Evolutionary conservation across 116 monocot genomes (phyloP).

Genomic region (Trichopus zeylanicus): DNA sequence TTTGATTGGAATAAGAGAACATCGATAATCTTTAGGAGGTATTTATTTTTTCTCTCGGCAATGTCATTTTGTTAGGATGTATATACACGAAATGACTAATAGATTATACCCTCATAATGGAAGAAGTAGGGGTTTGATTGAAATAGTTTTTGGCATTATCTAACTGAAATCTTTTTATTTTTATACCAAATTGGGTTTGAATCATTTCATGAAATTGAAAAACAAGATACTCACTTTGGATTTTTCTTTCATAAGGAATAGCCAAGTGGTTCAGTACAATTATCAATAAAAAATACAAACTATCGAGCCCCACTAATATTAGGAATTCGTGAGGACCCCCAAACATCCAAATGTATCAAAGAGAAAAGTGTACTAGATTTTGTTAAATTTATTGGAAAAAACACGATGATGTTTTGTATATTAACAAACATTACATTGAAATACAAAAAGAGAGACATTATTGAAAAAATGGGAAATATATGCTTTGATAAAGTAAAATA

Average conservation of each 20-base stretch:
- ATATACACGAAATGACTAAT: background rate
- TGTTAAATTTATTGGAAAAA: no score
- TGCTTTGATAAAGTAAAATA: no score
- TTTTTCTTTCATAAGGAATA: no score
- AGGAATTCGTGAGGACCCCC: no score
- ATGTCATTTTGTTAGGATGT: background rate
- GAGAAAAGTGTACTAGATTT: no score
- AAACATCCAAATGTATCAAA: no score
- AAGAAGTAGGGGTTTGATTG: background rate
- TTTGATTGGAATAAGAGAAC: background rate
- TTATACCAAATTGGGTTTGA: background rate
- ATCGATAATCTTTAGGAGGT: background rate
- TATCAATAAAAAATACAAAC: background rate
- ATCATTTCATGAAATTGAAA: background rate
- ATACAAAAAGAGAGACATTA: no score
- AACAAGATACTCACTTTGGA: background rate
- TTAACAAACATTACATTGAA: no score
- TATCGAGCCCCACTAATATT: no score
- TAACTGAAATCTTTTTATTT: background rate
- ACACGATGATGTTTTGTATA: no score
- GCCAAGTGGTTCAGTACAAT: background rate
- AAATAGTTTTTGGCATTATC: background rate
- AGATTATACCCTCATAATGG: background rate
- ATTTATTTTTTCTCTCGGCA: background rate
- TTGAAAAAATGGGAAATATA: no score